These are phyloP conservation scores for Cladosporium sp. DNA, from an alignment of 2,329 filamentous ascomycete species.

Conservation along the genomic window DNA sequence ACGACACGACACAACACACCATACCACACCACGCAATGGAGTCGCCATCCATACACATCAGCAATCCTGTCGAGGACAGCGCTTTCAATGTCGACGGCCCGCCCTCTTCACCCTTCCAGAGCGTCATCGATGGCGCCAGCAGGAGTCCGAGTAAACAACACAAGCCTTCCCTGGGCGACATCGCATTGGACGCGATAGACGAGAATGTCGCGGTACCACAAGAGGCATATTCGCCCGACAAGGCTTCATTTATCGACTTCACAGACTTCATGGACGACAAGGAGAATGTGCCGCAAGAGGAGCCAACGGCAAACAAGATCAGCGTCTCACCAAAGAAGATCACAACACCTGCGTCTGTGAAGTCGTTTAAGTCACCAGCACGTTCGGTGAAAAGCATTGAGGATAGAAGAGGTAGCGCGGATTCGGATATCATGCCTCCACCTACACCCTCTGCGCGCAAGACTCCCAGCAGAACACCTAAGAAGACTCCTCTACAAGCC, in stretches of 20 bases:
- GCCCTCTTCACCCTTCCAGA: conserved; percentile 52
- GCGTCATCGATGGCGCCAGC: conserved; percentile 42
- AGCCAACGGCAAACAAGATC: conserved; percentile 25
- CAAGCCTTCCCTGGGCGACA: conserved; percentile 18
- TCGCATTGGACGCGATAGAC: conserved; percentile 5
- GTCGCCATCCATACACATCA: conserved; percentile 19
- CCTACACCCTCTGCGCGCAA: conserved; percentile 27
- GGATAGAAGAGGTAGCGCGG: conserved; percentile 28
- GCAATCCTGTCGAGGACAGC: conserved; percentile 14
- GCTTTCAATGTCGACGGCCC: conserved; percentile 28
- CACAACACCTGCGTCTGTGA: conserved; percentile 26
- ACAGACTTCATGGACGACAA: conserved; percentile 30
- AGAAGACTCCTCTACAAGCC: conserved; percentile 30
- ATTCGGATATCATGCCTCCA: conserved; percentile 35
- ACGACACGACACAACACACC: conserved; percentile 5
- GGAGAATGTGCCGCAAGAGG: conserved; percentile 33
- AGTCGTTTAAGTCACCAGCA: conserved; percentile 17
- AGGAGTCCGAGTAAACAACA: conserved; percentile 34
- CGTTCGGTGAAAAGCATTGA: conserved; percentile 15
- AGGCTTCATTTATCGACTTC: conserved; percentile 14
- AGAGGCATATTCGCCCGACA: conserved; percentile 25
- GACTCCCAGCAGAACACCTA: conserved; percentile 34
- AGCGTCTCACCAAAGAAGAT: conserved; percentile 27
- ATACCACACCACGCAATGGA: conserved; percentile 14
- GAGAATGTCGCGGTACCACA: conserved; percentile 21